A percentile compares a stretch with the other conserved stretches of the same genome.
These are phyloP conservation scores for Plasmodium chabaudi DNA, from an alignment of 169 alveolate genomes.

Conservation along the genomic window DNA sequence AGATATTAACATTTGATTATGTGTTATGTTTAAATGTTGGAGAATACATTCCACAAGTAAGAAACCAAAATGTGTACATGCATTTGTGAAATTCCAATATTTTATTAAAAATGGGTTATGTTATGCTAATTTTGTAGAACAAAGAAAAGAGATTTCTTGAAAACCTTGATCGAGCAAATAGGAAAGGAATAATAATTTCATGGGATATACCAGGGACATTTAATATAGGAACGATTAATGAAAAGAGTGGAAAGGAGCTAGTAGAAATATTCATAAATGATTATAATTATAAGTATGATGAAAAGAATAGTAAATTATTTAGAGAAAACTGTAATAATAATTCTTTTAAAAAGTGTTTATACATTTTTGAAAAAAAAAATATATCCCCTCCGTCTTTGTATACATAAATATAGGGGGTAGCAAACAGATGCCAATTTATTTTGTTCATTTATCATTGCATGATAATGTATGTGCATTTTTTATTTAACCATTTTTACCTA, in stretches of 20 bases:
- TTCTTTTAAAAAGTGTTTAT: conserved; percentile 29
- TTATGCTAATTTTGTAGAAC: conserved; percentile 23
- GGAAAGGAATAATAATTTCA: conserved; percentile 47
- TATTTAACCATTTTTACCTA: neutral
- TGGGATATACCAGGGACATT: conserved; percentile 59
- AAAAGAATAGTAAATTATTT: conserved; percentile 38
- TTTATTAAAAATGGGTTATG: neutral
- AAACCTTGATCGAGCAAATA: conserved; percentile 50
- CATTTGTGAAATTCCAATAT: neutral
- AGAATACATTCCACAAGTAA: conserved; percentile 67
- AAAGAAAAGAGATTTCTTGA: conserved; percentile 44
- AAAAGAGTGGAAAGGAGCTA: conserved; percentile 27
- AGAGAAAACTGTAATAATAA: conserved; percentile 52
- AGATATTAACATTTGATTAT: conserved; percentile 38
- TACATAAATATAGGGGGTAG: neutral
- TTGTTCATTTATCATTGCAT: neutral
- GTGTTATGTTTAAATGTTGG: conserved; percentile 65
- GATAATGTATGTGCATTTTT: neutral
- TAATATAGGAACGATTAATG: conserved; percentile 69
- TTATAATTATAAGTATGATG: conserved; percentile 56
- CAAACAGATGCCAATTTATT: neutral
- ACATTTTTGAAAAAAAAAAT: conserved; percentile 53
- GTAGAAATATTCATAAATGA: conserved; percentile 31
- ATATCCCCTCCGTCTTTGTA: neutral
- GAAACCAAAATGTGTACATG: neutral